Evolutionary conservation across 2,329 filamentous ascomycete species (phyloP), one percentile per base, ranked within the genome.

Genomic region (Claviceps lovelessii): DNA sequence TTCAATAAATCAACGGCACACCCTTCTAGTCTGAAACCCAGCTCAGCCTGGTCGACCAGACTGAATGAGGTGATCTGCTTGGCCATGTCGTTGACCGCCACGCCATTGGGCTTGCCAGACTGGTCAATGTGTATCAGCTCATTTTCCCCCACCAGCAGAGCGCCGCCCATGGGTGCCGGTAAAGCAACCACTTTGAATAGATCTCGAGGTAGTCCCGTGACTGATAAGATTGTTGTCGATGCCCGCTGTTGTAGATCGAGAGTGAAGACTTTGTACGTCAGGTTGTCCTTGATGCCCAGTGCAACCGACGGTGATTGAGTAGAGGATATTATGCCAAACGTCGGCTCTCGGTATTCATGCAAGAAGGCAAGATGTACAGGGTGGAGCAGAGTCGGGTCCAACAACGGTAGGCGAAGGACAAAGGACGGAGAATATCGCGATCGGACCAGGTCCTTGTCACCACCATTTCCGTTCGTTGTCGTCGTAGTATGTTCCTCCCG

Each of bases 311-410:
- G 81, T 41, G 84, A 77, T 59, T 81, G 74, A 53, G 83, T 84
- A 1, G 90, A 88, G 49, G 89, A 93, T 46, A 98, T 76, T 57
- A 98, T 90, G 55, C 91, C 93, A 72, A 98, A 95, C 0, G 93
- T 98, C 13, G 93, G 91, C 70, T 97, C 93, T 68, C 93, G 85
- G 70, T 98, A 98, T 73, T 97, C 91, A 76, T 97, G 82, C 60
- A 98, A 75, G 69, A 98, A 98, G 54, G 88, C 85, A 64, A 98
- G 81, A 66, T 95, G 88, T 64, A 96, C 83, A 51, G 91, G 90
- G 70, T 95, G 87, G 57, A 91, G 82, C 61, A 98, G 78, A 59
- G 80, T 83, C 58, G 90, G 87, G 69, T 97, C 91, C 70, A 98
- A 78, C 64, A 90, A 83, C 53, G 90, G 89, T 60, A 97, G 77